phyloP scores from a whole-genome alignment of 2,329 filamentous ascomycete species.

The Teratosphaeria viscida region DNA sequence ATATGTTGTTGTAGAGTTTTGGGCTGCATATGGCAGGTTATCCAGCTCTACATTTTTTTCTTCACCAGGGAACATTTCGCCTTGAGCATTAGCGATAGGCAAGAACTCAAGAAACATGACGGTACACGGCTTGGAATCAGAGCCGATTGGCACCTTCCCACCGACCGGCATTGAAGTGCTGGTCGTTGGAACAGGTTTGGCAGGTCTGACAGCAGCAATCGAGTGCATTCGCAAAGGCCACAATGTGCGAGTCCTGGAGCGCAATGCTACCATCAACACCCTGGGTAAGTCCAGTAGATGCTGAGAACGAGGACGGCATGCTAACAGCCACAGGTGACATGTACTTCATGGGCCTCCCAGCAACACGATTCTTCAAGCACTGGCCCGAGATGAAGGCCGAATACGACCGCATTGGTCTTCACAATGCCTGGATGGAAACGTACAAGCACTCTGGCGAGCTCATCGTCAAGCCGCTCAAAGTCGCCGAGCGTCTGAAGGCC shows the following conservation, averaged over 20 bases:
- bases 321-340: slow-evolving; percentile 38
- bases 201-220: slow-evolving; percentile 21
- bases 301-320: not conserved
- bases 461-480: slow-evolving; percentile 39
- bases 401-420: slow-evolving; percentile 42
- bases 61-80: not conserved
- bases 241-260: slow-evolving; percentile 22
- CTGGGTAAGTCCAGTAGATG: slow-evolving; percentile 30
- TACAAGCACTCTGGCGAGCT: slow-evolving; percentile 44
- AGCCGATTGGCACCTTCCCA: slow-evolving; percentile 44
- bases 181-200: slow-evolving; percentile 22
- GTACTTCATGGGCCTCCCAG: slow-evolving; percentile 50
- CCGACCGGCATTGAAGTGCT: slow-evolving; percentile 23
- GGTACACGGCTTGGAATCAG: slow-evolving; percentile 23
- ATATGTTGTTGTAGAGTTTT: not conserved
- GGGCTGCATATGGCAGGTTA: not conserved
- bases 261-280: slow-evolving; percentile 40
- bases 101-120: slow-evolving; percentile 24
- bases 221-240: slow-evolving; percentile 24
- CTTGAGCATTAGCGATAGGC: not conserved
- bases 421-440: slow-evolving; percentile 46
- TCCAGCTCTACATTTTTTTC: not conserved
- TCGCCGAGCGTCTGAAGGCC: slow-evolving; percentile 40
- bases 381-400: slow-evolving; percentile 44
- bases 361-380: slow-evolving; percentile 45